Conservation (phyloP, 371 early-diverging fungal species). For the Sporodiniella umbellata region DNA sequence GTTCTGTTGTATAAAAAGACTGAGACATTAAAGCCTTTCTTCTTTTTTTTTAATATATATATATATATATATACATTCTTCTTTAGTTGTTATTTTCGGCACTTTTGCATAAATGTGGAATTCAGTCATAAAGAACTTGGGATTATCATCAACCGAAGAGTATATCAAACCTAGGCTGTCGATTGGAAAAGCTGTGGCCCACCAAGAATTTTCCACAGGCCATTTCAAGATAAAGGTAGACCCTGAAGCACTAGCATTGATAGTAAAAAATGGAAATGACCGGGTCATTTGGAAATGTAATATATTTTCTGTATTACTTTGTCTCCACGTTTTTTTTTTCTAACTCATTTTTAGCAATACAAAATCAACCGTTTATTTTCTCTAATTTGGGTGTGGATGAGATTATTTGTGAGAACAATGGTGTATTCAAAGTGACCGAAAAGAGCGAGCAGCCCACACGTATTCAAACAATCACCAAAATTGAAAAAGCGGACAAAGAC, state of each 20-base stretch:
- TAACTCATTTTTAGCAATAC: conserved; percentile 23
- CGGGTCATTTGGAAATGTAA: conserved; percentile 31
- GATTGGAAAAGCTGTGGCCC: conserved; percentile 23
- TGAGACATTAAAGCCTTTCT: not conserved
- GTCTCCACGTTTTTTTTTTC: conserved; percentile 7
- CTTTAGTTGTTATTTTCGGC: conserved; percentile 5
- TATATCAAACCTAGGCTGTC: conserved; percentile 23
- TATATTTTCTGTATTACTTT: conserved; percentile 1
- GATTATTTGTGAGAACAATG: conserved; percentile 19
- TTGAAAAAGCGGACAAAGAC: conserved; percentile 13
- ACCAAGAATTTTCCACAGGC: conserved; percentile 22
- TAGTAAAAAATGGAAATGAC: conserved; percentile 17
- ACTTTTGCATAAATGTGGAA: conserved; percentile 17
- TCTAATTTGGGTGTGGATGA: conserved; percentile 29
- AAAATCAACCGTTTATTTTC: conserved; percentile 37
- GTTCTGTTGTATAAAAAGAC: not conserved
- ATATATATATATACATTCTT: too few relatives aligned
- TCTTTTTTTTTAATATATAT: not conserved
- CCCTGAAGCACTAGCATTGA: conserved; percentile 13
- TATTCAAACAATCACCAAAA: conserved; percentile 36
- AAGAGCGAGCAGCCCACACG: conserved; percentile 27
- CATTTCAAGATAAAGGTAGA: conserved; percentile 23
- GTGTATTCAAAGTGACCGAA: conserved; percentile 30
- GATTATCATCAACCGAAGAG: conserved; percentile 17
- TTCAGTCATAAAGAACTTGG: conserved; percentile 21